Evolutionary conservation across 176 grass and related monocot species (phyloP), one percentile per base, ranked within the genome.

Genomic region (Saccharum spontaneum): DNA sequence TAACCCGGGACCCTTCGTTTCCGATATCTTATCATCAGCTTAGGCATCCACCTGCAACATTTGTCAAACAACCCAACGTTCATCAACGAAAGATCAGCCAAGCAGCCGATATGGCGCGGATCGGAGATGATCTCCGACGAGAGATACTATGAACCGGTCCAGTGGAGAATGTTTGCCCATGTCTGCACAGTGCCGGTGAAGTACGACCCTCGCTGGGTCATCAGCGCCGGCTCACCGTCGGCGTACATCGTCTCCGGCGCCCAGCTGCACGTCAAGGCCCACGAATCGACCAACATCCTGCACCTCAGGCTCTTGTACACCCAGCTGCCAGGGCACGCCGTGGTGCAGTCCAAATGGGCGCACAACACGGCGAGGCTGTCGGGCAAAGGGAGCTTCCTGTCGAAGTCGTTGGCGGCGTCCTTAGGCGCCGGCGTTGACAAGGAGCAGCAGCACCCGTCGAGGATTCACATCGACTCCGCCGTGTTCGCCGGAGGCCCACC

Each of bases 1-100:
- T 20, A 49, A 30, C 12, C 36, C 57, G n/a, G 17, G 0, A 71
- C 8, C 4, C 9, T 72, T 45, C 15, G 8, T 10, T 15, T 2
- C 18, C 24, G 7, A 82, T 55, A 79, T 70, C 0, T 59, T 60
- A 60, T 60, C 57, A 41, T 30, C 88, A 92, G 93, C 24, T 80
- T 95, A 83, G 93, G 88, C 30, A 89, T 98, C 52, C 97, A 98
- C 80, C 89, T 98, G 83, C 91, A 95, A 18, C 93, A 98, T 85
- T 28, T 98, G 30, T 87, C 83, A 38, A 85, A 36, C 68, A 88
- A 78, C 18, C 97, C 97, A 5, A 72, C 49, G 0, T 98, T 95
- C 87, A 85, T 95, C 43, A 18, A 20, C 1, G 66, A 16, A 8
- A 60, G 38, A 39, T 45, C 83, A 2, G 30, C 72, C 28, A 75